phyloP scores from a whole-genome alignment of 495 filamentous ascomycete species.

The Echria macrotheca region DNA sequence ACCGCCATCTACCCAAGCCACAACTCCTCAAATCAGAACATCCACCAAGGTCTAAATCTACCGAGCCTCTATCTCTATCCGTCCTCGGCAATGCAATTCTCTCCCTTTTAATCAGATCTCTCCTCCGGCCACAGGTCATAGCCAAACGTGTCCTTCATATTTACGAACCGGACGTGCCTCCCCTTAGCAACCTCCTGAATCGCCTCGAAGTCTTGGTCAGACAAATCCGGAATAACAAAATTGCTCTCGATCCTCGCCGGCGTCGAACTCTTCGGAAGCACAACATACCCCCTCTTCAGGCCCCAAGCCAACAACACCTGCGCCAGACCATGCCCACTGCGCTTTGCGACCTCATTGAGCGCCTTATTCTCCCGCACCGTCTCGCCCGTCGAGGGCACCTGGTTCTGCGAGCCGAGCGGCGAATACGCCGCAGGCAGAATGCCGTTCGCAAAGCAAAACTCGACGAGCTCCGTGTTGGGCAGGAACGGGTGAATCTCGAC shows the following conservation, averaged over 20 bases:
- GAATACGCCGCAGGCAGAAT: conserved; percentile 66
- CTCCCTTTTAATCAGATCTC: too few species aligned
- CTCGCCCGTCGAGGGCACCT: conserved; percentile 44
- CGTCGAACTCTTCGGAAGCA: conserved; percentile 56
- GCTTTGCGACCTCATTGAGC: conserved; percentile 37
- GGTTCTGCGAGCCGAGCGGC: conserved; percentile 57
- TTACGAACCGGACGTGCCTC: conserved; percentile 62
- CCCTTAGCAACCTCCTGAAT: conserved; percentile 41
- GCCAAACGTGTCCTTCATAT: conserved; percentile 68
- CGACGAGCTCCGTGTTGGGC: conserved; percentile 48
- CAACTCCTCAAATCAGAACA: too few species aligned
- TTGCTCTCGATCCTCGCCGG: conserved; percentile 58
- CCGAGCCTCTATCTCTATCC: too few species aligned
- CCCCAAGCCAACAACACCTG: conserved; percentile 48
- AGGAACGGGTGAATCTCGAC: conserved; percentile 49
- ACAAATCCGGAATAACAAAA: conserved; percentile 37
- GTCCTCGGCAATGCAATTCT: too few species aligned
- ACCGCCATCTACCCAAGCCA: too few species aligned
- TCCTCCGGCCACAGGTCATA: conserved; percentile 48
- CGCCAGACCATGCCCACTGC: conserved; percentile 35
- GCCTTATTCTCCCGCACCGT: conserved; percentile 34
- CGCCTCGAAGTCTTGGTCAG: conserved; percentile 37
- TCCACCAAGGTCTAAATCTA: too few species aligned
- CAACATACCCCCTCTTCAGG: conserved; percentile 36
- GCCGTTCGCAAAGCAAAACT: conserved; percentile 50